Percentiles rank a stretch among this genome's conserved stretches.
Conservation (phyloP, 768 basidiomycete species). For the Rhizopogon vesiculosus region DNA sequence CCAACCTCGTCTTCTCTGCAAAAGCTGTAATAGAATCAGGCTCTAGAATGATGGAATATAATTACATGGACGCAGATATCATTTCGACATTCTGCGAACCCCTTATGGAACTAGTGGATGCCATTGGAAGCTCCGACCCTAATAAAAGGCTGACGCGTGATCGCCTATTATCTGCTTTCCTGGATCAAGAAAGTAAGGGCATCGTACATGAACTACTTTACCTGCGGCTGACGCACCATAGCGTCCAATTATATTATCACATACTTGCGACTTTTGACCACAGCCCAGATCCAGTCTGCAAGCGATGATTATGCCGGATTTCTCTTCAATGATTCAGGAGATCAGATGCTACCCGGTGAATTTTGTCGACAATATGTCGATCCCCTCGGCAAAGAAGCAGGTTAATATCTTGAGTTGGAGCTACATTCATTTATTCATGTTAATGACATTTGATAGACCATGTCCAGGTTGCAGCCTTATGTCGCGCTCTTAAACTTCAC, state of each 20-base stretch:
- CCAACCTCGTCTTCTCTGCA: slow-evolving; percentile 43
- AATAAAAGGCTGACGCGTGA: slow-evolving; percentile 31
- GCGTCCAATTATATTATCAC: slow-evolving; percentile 73
- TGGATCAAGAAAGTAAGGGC: slow-evolving; percentile 42
- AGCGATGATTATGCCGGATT: slow-evolving; percentile 62
- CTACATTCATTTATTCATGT: not conserved
- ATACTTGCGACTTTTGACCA: slow-evolving; percentile 79
- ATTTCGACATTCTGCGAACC: slow-evolving; percentile 74
- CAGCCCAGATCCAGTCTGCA: slow-evolving; percentile 72
- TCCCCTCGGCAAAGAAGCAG: slow-evolving; percentile 72
- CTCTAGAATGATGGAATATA: slow-evolving; percentile 42
- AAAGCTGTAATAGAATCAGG: slow-evolving; percentile 44
- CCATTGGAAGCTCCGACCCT: slow-evolving; percentile 33
- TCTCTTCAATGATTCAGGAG: slow-evolving; percentile 28
- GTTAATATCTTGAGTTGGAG: slow-evolving; percentile 26
- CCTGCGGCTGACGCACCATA: slow-evolving; percentile 17
- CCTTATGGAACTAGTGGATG: slow-evolving; percentile 48
- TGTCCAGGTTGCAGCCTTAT: slow-evolving; percentile 75
- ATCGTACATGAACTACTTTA: not conserved
- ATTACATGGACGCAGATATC: slow-evolving; percentile 62
- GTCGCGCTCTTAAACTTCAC: slow-evolving; percentile 60
- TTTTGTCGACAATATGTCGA: slow-evolving; percentile 83
- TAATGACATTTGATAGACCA: slow-evolving; percentile 49
- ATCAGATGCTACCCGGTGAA: slow-evolving; percentile 52
- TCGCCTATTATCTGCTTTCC: slow-evolving; percentile 48